phyloP scores from a whole-genome alignment of 495 filamentous ascomycete genomes.

The Neurospora sp. region DNA sequence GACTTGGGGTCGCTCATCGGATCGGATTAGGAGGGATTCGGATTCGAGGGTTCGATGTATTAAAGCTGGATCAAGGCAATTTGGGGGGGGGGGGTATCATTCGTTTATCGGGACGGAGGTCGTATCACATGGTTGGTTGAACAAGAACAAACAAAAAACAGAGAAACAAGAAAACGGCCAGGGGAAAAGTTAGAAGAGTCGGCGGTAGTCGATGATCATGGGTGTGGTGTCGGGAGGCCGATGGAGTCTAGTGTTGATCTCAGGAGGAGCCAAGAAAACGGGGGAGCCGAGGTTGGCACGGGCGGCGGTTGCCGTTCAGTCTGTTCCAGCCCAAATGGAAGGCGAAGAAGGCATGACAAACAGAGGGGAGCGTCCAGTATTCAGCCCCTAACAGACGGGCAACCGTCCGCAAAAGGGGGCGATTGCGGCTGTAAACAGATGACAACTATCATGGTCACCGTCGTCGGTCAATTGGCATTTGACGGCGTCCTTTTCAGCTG shows the following conservation, averaged over 20 bases:
- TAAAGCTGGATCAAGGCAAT: background rate
- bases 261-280: background rate
- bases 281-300: slow-evolving; percentile 6
- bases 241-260: background rate
- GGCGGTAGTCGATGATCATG: background rate
- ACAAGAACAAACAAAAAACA: background rate
- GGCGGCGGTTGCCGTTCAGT: background rate
- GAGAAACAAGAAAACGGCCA: background rate
- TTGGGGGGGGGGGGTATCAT: background rate
- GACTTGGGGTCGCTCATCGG: slow-evolving; percentile 4
- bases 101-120: background rate
- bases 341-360: background rate
- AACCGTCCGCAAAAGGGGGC: background rate
- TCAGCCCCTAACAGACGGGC: background rate
- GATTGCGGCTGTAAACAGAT: background rate
- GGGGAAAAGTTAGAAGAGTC: background rate
- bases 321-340: background rate
- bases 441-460: background rate
- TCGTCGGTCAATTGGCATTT: background rate
- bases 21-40: background rate
- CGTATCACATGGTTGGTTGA: background rate
- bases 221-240: background rate
- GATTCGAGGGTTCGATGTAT: background rate
- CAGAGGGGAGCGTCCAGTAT: background rate
- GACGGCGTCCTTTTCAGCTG: background rate